Evolutionary conservation across 257 asterid species (phyloP).

Genomic region (Solanum lycopersicoides): DNA sequence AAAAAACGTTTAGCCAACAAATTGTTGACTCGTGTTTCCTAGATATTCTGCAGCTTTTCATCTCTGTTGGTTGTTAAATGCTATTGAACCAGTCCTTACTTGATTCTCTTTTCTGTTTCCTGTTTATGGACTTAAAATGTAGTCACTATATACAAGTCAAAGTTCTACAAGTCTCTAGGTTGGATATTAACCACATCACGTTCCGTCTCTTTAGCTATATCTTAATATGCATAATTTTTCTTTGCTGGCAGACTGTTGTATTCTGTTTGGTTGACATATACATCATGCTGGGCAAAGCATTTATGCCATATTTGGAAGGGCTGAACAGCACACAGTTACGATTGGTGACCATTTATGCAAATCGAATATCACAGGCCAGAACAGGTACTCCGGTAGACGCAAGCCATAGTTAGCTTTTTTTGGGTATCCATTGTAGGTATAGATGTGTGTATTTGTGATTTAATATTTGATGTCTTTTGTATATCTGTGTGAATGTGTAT

Average conservation of each 20-base stretch:
- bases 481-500: constrained; percentile 2
- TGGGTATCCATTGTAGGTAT: not conserved
- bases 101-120: not conserved
- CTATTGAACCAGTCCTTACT: not conserved
- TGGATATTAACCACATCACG: not conserved
- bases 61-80: too few relatives aligned
- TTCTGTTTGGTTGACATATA: constrained; percentile 97
- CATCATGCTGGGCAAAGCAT: constrained; percentile 90
- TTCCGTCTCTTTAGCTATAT: not conserved
- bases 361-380: constrained; percentile 96
- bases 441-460: constrained; percentile 10
- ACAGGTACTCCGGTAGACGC: constrained; percentile 70
- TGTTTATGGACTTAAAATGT: not conserved
- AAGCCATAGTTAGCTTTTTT: constrained; percentile 28
- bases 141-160: not conserved
- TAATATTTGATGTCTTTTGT: not conserved
- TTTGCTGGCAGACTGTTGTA: constrained; percentile 74
- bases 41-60: too few relatives aligned
- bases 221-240: not conserved
- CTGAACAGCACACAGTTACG: constrained; percentile 83
- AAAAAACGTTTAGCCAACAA: not conserved
- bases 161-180: not conserved
- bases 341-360: constrained; percentile 88
- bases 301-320: constrained; percentile 90
- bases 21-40: not conserved